Evolutionary conservation across 2,329 filamentous ascomycete genomes (phyloP).

Genomic region (Exophiala spinifera): DNA sequence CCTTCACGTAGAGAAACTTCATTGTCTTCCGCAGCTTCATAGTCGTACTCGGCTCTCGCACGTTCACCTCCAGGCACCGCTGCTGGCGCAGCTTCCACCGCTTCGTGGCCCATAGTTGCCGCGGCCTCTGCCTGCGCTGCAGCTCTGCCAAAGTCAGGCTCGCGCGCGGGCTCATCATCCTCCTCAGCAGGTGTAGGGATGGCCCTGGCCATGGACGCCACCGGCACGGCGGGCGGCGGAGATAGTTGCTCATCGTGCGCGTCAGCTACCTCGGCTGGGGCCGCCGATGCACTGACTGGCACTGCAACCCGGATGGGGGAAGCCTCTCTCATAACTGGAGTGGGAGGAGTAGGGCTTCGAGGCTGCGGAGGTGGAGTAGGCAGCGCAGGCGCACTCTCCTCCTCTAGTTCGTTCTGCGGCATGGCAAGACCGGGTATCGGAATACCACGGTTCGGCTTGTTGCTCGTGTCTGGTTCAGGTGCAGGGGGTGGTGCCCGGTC

Average conservation of each 20-base stretch:
- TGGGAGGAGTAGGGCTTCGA: slow-evolving; percentile 49
- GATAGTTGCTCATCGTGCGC: slow-evolving; percentile 42
- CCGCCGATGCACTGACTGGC: slow-evolving; percentile 62
- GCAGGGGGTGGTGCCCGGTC: slow-evolving; percentile 52
- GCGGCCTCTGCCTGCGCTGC: slow-evolving; percentile 56
- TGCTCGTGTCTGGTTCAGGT: slow-evolving; percentile 59
- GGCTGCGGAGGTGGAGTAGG: slow-evolving; percentile 42
- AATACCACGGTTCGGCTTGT: slow-evolving; percentile 70
- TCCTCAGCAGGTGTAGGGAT: slow-evolving; percentile 60
- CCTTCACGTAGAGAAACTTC: slow-evolving; percentile 89
- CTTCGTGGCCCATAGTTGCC: slow-evolving; percentile 44
- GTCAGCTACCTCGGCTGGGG: slow-evolving; percentile 46
- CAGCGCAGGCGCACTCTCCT: slow-evolving; percentile 43
- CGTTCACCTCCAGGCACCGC: slow-evolving; percentile 56
- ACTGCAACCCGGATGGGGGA: slow-evolving; percentile 85
- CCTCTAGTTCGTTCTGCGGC: slow-evolving; percentile 52
- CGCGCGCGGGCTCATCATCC: slow-evolving; percentile 62
- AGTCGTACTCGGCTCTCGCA: slow-evolving; percentile 86
- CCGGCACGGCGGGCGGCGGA: slow-evolving; percentile 53
- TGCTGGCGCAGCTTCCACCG: slow-evolving; percentile 44
- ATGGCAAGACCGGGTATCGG: slow-evolving; percentile 74
- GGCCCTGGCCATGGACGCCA: slow-evolving; percentile 57
- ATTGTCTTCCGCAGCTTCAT: slow-evolving; percentile 96
- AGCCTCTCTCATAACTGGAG: slow-evolving; percentile 50
- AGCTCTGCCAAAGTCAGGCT: slow-evolving; percentile 60